Conservation (phyloP, 176 grass and related monocot species). For the Sorghum bicolor region DNA sequence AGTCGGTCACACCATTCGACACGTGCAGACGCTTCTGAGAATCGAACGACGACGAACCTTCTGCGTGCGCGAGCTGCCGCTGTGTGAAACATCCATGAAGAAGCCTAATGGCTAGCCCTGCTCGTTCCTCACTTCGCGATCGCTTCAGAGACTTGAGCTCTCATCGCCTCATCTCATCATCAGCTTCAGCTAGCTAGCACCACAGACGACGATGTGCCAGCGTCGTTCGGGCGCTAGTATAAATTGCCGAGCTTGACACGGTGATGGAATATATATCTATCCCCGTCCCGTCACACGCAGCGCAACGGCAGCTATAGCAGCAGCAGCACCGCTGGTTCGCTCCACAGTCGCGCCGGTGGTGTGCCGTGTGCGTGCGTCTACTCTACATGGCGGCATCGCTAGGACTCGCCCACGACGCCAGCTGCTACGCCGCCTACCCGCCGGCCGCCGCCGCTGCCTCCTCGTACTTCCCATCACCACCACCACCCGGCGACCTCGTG, state of each 20-base stretch:
- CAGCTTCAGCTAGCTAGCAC: neutral
- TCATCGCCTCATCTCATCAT: neutral
- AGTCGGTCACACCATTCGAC: neutral
- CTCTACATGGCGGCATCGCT: conserved; percentile 42
- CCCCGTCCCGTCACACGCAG: neutral
- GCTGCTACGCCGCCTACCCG: neutral
- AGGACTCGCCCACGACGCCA: conserved; percentile 26
- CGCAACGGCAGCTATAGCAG: neutral
- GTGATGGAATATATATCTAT: neutral
- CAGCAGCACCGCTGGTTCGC: too few relatives aligned
- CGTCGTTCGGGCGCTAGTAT: neutral
- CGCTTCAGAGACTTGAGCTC: neutral
- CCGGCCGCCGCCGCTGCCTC: neutral
- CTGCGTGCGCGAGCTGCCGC: neutral
- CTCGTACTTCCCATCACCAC: neutral
- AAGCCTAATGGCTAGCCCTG: neutral
- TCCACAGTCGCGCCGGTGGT: neutral
- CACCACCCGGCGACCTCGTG: neutral
- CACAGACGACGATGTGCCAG: neutral
- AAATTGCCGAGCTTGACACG: neutral
- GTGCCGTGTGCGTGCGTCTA: neutral
- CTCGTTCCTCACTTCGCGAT: neutral
- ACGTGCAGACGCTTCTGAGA: neutral
- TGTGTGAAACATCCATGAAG: neutral
- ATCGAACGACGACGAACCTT: neutral